phyloP scores from a whole-genome alignment of 2,329 filamentous ascomycete genomes.

The Metarhizium sp. region DNA sequence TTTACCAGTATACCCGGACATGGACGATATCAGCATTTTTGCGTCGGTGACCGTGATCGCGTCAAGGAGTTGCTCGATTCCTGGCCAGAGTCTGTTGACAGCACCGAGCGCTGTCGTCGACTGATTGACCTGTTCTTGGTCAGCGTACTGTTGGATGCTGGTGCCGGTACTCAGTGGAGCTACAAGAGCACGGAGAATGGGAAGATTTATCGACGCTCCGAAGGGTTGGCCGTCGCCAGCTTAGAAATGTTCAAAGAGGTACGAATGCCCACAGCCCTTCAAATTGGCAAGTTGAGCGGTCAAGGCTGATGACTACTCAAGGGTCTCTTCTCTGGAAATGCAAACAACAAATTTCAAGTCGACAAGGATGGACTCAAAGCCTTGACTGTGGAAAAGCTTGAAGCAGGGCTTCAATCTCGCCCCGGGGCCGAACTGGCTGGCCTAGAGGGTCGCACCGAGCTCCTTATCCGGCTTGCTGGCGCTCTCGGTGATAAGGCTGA shows the following conservation, averaged over 20 bases:
- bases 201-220: constrained; percentile 72
- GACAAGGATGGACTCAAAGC: constrained; percentile 71
- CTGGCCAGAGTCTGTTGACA: constrained; percentile 61
- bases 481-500: constrained; percentile 69
- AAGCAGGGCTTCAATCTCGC: constrained; percentile 75
- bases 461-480: constrained; percentile 65
- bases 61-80: constrained; percentile 61
- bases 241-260: constrained; percentile 86
- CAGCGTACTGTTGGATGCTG: constrained; percentile 77
- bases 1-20: constrained; percentile 69
- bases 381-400: constrained; percentile 65
- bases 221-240: constrained; percentile 70
- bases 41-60: constrained; percentile 67
- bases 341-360: constrained; percentile 75
- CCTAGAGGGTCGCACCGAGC: constrained; percentile 70
- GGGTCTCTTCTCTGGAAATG: constrained; percentile 79
- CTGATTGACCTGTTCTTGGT: constrained; percentile 70
- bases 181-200: constrained; percentile 90
- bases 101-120: constrained; percentile 63
- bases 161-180: constrained; percentile 81
- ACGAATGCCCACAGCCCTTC: constrained; percentile 11
- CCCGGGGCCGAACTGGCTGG: constrained; percentile 76
- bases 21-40: constrained; percentile 76
- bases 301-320: constrained; percentile 14
- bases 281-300: background rate